These are phyloP conservation scores for Trichoderma gracile DNA, from an alignment of 2,329 filamentous ascomycete genomes.

Conservation along the genomic window DNA sequence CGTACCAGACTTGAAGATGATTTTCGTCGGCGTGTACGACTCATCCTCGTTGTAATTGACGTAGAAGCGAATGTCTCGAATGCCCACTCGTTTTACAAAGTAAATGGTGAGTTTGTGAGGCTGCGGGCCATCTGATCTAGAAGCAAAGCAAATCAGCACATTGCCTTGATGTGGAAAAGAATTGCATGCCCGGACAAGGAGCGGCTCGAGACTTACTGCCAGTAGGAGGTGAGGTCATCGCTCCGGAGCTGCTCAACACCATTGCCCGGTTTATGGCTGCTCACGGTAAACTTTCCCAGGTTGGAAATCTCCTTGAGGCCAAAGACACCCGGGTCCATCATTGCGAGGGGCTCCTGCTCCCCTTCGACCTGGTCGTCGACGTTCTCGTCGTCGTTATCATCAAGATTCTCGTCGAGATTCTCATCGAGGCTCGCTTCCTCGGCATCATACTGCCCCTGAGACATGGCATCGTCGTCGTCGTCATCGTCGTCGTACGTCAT, in stretches of 20 bases:
- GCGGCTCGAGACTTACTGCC: slow-evolving; percentile 61
- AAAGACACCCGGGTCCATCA: slow-evolving; percentile 55
- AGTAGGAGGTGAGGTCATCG: slow-evolving; percentile 72
- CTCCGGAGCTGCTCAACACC: slow-evolving; percentile 74
- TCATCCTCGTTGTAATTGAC: slow-evolving; percentile 93
- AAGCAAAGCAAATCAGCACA: not conserved
- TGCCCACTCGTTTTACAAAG: slow-evolving; percentile 79
- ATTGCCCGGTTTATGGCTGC: slow-evolving; percentile 77
- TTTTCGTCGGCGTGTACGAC: slow-evolving; percentile 93
- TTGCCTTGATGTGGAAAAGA: not conserved
- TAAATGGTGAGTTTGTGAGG: slow-evolving; percentile 82
- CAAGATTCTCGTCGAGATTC: slow-evolving; percentile 40
- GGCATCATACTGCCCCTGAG: slow-evolving; percentile 38
- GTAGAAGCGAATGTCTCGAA: slow-evolving; percentile 76
- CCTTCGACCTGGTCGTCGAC: slow-evolving; percentile 42
- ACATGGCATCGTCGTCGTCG: slow-evolving; percentile 33
- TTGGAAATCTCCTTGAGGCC: slow-evolving; percentile 82
- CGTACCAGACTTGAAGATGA: slow-evolving; percentile 84
- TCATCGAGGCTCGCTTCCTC: slow-evolving; percentile 36
- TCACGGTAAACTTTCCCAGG: slow-evolving; percentile 79
- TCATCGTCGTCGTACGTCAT: slow-evolving; percentile 37
- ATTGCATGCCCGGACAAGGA: not conserved
- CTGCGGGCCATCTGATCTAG: slow-evolving; percentile 77
- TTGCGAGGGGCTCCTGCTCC: slow-evolving; percentile 42
- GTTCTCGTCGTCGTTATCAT: slow-evolving; percentile 42